Evolutionary conservation across 148 eudicot species (phyloP).

Genomic region (Vaccinium macrocarpon): DNA sequence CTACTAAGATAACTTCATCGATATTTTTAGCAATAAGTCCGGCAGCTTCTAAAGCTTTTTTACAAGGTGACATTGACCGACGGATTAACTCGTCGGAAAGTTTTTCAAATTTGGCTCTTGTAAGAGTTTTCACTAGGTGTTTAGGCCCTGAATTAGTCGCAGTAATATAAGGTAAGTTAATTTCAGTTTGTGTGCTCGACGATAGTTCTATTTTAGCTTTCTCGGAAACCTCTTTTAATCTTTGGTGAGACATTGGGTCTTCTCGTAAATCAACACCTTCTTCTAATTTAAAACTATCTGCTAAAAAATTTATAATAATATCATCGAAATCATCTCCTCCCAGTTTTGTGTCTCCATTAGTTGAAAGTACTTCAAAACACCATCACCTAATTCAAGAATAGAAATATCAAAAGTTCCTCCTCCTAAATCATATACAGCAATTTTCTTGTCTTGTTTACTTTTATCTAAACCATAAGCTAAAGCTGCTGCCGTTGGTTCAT

Average conservation of each 20-base stretch:
- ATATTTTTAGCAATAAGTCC: constrained; percentile 36
- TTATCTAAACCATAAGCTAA: no score
- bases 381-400: no score
- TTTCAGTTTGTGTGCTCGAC: constrained; percentile 39
- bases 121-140: constrained; percentile 32
- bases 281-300: no score
- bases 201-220: constrained; percentile 44
- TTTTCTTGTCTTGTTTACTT: no score
- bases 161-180: constrained; percentile 39
- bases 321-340: no score
- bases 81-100: constrained; percentile 30
- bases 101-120: constrained; percentile 33
- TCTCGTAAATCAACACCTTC: constrained; percentile 36
- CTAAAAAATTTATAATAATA: no score
- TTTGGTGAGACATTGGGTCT: constrained; percentile 33
- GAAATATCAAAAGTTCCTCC: no score
- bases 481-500: no score
- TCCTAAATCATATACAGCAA: no score
- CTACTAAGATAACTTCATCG: constrained; percentile 40
- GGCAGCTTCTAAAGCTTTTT: constrained; percentile 36
- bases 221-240: constrained; percentile 40
- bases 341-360: no score
- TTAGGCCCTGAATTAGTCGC: constrained; percentile 39
- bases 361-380: no score
- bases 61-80: constrained; percentile 30